Evolutionary conservation across 2,329 filamentous ascomycete genomes (phyloP).

Genomic region (Zelopaecilomyces penicillatus): DNA sequence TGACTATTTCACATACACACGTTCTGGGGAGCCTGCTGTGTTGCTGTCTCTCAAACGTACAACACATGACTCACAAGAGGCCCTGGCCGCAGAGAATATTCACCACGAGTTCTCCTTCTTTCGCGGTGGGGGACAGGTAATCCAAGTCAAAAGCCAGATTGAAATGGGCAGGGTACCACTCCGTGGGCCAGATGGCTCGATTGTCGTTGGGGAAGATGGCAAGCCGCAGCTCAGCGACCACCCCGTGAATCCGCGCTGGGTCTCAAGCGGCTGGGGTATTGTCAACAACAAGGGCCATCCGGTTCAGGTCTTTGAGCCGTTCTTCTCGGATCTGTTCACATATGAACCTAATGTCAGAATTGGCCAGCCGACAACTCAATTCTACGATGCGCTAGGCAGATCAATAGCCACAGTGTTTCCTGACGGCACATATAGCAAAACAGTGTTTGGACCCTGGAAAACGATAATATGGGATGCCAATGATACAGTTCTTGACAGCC

Average conservation of each 20-base stretch:
- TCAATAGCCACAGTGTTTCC: constrained; percentile 10
- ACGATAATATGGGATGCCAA: neutral
- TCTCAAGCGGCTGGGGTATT: constrained; percentile 13
- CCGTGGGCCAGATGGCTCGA: too few relatives aligned
- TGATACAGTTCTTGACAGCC: neutral
- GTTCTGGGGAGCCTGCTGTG: neutral
- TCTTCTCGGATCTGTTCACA: constrained; percentile 10
- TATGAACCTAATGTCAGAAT: constrained; percentile 6
- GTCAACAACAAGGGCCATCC: constrained; percentile 16
- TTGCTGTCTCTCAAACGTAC: neutral
- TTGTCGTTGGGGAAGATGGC: neutral
- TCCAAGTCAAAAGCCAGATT: constrained; percentile 6
- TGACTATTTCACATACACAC: neutral
- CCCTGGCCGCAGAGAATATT: too few relatives aligned
- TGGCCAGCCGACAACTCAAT: constrained; percentile 5
- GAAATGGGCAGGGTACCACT: too few relatives aligned
- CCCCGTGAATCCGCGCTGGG: constrained; percentile 9
- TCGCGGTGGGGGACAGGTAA: constrained; percentile 4
- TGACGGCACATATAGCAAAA: constrained; percentile 15
- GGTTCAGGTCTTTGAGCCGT: constrained; percentile 14
- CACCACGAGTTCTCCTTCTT: neutral
- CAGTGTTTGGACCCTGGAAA: constrained; percentile 6
- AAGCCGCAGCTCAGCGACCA: neutral
- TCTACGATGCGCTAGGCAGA: constrained; percentile 11
- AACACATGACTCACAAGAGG: constrained; percentile 4